Evolutionary conservation across 2,329 filamentous ascomycete species (phyloP).

Genomic region (Botrytis tulipae): DNA sequence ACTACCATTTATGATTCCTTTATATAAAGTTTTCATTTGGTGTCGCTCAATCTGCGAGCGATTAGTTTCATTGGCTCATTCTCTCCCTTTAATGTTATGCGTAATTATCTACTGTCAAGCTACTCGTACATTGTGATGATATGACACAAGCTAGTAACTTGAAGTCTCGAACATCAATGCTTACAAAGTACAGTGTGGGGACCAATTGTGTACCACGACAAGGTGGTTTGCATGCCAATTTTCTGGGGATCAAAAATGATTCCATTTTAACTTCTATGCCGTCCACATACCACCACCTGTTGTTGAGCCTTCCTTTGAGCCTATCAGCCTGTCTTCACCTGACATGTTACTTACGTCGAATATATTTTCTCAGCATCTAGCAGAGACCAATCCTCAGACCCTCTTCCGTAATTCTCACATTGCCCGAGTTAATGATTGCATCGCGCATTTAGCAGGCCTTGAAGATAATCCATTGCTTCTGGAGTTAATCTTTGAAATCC

Average conservation of each 20-base stretch:
- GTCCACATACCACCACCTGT: neutral
- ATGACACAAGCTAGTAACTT: neutral
- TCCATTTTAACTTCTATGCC: neutral
- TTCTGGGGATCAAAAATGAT: neutral
- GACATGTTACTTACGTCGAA: neutral
- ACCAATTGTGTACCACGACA: neutral
- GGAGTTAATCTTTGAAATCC: neutral
- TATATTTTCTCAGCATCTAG: neutral
- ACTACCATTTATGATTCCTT: neutral
- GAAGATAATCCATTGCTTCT: neutral
- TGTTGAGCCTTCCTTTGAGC: neutral
- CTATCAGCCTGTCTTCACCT: neutral
- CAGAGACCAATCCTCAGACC: neutral
- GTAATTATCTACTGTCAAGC: neutral
- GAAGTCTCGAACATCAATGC: neutral
- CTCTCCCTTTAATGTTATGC: neutral
- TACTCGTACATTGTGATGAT: neutral
- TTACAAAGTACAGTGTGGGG: neutral
- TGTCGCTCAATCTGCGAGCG: neutral
- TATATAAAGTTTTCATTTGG: neutral
- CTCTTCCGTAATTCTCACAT: neutral
- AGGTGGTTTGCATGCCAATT: neutral
- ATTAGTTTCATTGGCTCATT: neutral
- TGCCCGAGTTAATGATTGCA: neutral
- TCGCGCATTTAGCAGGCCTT: neutral